These are phyloP conservation scores for Xerocomellus amylosporus DNA, from an alignment of 768 basidiomycete species.

Conservation along the genomic window DNA sequence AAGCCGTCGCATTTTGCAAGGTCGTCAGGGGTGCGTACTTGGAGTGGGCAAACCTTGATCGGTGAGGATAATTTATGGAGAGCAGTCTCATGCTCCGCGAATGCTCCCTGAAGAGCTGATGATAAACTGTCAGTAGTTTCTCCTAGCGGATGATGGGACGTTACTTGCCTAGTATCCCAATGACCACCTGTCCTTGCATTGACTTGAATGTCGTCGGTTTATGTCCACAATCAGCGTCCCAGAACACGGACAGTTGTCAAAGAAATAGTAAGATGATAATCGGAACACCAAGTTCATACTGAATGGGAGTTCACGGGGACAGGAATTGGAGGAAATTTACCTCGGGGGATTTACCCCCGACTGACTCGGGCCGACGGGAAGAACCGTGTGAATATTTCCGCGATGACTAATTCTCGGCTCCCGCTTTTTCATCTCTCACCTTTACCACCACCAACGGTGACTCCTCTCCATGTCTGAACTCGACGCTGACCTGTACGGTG, in stretches of 20 bases:
- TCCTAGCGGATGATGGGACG: not conserved
- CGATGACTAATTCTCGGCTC: slow-evolving; percentile 28
- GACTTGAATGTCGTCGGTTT: not conserved
- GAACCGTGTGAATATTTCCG: slow-evolving; percentile 21
- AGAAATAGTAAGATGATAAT: not conserved
- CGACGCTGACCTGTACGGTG: slow-evolving; percentile 88
- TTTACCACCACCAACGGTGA: slow-evolving; percentile 31
- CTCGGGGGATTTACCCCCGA: not conserved
- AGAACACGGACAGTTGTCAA: not conserved
- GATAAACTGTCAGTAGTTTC: not conserved
- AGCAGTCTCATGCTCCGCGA: slow-evolving; percentile 78
- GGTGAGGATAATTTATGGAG: slow-evolving; percentile 56
- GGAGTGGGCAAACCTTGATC: slow-evolving; percentile 44
- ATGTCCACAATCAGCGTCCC: not conserved
- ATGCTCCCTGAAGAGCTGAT: slow-evolving; percentile 89
- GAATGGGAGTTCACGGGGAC: not conserved
- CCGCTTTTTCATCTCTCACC: slow-evolving; percentile 33
- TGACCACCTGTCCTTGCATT: slow-evolving; percentile 23
- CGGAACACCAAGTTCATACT: not conserved
- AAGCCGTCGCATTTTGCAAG: slow-evolving; percentile 75
- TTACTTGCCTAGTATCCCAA: slow-evolving; percentile 54
- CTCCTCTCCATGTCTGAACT: slow-evolving; percentile 63
- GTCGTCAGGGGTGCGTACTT: slow-evolving; percentile 76
- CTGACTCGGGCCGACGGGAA: slow-evolving; percentile 18
- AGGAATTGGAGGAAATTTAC: not conserved